Evolutionary conservation across 192 early-diverging fungal species (phyloP).

Genomic region (Backusella westeae): DNA sequence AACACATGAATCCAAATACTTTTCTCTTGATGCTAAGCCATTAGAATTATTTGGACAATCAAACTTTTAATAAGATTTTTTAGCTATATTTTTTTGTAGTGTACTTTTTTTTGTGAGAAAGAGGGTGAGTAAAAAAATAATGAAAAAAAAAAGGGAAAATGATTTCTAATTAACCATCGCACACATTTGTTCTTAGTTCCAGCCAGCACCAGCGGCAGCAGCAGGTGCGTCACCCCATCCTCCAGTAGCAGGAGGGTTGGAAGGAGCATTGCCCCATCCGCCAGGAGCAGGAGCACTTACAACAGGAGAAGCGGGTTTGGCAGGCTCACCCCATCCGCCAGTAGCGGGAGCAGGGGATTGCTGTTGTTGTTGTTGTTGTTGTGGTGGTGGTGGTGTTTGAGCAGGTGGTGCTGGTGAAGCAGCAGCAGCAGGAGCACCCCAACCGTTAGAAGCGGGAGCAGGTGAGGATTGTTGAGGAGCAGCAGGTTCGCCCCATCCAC

Average conservation of each 20-base stretch:
- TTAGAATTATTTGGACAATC: not conserved
- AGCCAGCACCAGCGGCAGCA: not conserved
- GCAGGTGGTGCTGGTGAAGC: not conserved
- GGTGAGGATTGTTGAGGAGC: not conserved
- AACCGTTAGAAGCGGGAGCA: not conserved
- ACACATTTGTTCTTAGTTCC: not conserved
- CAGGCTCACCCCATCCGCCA: constrained; percentile 12
- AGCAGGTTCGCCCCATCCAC: constrained; percentile 17
- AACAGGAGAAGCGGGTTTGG: constrained; percentile 6
- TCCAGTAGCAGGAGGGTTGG: not conserved
- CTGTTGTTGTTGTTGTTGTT: not conserved
- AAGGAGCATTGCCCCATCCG: constrained; percentile 18
- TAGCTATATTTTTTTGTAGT: not conserved
- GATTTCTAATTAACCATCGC: not conserved
- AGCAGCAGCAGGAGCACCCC: not conserved
- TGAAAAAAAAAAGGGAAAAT: not conserved
- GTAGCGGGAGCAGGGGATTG: constrained; percentile 3
- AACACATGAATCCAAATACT: no score
- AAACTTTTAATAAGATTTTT: not conserved
- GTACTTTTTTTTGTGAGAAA: not conserved
- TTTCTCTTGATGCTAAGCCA: no score
- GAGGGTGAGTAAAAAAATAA: not conserved
- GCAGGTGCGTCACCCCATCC: constrained; percentile 16
- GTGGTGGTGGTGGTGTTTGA: not conserved
- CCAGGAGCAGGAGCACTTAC: not conserved